phyloP scores from a whole-genome alignment of 1,284 basidiomycete genomes.

The Ustilago hordei region DNA sequence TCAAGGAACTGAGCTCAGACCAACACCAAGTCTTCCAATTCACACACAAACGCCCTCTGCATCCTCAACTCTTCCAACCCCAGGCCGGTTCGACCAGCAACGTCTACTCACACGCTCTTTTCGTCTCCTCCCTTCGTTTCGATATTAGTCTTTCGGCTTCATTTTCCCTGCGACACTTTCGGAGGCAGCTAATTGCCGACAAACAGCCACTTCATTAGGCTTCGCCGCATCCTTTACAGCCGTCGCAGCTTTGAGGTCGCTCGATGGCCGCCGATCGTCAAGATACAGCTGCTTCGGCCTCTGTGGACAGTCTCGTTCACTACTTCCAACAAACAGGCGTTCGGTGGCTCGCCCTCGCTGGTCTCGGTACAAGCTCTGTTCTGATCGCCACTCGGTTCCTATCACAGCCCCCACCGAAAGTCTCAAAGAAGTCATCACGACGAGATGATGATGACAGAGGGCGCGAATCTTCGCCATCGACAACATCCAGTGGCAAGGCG shows the following conservation, averaged over 20 bases:
- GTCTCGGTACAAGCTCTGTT: constrained; percentile 37
- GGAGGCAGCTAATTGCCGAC: background rate
- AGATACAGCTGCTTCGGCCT: constrained; percentile 37
- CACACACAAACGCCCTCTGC: background rate
- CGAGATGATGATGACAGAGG: constrained; percentile 10
- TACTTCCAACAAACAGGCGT: constrained; percentile 25
- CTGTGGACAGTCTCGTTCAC: constrained; percentile 23
- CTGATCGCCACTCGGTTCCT: constrained; percentile 24
- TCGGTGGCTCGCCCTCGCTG: constrained; percentile 38
- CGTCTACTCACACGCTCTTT: background rate
- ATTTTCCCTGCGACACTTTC: background rate
- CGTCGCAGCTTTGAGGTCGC: background rate
- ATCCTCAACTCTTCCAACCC: background rate
- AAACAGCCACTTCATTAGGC: background rate
- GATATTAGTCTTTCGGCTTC: background rate
- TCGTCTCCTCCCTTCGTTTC: background rate
- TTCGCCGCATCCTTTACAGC: background rate
- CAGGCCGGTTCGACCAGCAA: background rate
- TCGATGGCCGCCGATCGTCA: constrained; percentile 29
- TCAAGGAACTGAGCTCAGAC: constrained; percentile 32
- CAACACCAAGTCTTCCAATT: constrained; percentile 3
- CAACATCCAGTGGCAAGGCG: constrained; percentile 16
- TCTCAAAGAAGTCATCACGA: background rate
- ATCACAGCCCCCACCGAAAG: background rate
- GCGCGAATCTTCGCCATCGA: constrained; percentile 22